A percentile compares a stretch with the other conserved stretches of the same genome.
Evolutionary conservation across 768 basidiomycete genomes (phyloP).

Genomic region (Tricholoma flavovirens): DNA sequence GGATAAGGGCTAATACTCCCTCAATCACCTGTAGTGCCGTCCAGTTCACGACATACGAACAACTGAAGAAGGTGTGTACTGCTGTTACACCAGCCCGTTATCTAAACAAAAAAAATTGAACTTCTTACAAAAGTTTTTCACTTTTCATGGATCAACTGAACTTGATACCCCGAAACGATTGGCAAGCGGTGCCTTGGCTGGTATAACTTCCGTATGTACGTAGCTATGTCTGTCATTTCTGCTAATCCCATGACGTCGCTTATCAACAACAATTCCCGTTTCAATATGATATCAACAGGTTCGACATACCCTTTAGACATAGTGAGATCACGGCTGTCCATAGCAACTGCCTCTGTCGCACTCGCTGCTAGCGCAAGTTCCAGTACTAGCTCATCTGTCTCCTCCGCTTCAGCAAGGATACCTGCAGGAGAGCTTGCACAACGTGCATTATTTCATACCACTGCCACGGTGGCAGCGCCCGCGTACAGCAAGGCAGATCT

Average conservation of each 20-base stretch:
- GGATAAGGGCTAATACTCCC: not conserved
- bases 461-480: constrained; percentile 27
- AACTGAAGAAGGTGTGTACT: constrained; percentile 69
- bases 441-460: constrained; percentile 54
- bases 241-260: not conserved
- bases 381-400: constrained; percentile 20
- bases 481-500: constrained; percentile 47
- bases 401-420: constrained; percentile 20
- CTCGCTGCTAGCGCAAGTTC: constrained; percentile 20
- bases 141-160: constrained; percentile 57
- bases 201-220: constrained; percentile 91
- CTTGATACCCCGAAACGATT: constrained; percentile 89
- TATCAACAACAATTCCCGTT: not conserved
- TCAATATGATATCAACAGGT: constrained; percentile 44
- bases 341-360: constrained; percentile 81
- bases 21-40: constrained; percentile 51
- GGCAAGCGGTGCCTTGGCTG: constrained; percentile 83
- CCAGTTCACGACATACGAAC: constrained; percentile 86
- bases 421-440: constrained; percentile 22
- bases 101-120: constrained; percentile 18
- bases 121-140: constrained; percentile 56
- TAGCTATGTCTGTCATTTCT: constrained; percentile 15
- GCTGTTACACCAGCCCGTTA: not conserved
- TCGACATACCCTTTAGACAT: constrained; percentile 93
- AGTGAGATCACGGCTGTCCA: constrained; percentile 86